Percentiles rank a stretch among this genome's conserved stretches.
Conservation (phyloP, 2,329 filamentous ascomycete species). For the Penicillium thymicola region DNA sequence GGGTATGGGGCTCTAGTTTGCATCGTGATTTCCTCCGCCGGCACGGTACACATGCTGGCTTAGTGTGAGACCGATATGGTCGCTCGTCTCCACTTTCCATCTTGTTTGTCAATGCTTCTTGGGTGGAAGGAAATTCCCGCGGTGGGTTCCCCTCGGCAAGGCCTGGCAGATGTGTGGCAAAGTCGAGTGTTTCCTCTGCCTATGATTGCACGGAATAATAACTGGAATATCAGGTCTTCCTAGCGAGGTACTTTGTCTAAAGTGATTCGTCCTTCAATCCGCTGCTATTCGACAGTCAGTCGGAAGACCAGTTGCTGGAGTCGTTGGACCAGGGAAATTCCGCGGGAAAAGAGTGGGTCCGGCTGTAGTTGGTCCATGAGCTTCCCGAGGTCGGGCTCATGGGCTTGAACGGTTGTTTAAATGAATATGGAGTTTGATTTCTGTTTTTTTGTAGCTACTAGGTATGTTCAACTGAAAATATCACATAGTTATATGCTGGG, state of each 20-base stretch:
- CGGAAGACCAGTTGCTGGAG: background rate
- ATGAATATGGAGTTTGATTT: too few species aligned
- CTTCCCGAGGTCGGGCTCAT: too few species aligned
- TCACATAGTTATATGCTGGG: too few species aligned
- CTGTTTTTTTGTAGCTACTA: too few species aligned
- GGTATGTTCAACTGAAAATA: too few species aligned
- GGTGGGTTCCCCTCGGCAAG: background rate
- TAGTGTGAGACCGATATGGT: constrained; percentile 17
- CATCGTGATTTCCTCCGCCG: constrained; percentile 17
- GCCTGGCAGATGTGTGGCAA: background rate
- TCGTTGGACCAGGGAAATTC: background rate
- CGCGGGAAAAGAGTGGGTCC: background rate
- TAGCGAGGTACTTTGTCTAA: background rate
- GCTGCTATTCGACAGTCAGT: background rate
- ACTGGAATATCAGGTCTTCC: background rate
- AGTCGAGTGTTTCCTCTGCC: background rate
- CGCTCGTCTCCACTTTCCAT: constrained; percentile 10
- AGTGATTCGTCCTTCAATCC: background rate
- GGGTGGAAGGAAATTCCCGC: background rate
- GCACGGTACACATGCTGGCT: constrained; percentile 16
- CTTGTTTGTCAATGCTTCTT: background rate
- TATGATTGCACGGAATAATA: background rate
- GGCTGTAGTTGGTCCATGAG: too few species aligned
- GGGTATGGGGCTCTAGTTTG: constrained; percentile 4
- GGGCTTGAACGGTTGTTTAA: too few species aligned